Conservation (phyloP, 108 stramenopile genomes). For the Licmophora abbreviata region DNA sequence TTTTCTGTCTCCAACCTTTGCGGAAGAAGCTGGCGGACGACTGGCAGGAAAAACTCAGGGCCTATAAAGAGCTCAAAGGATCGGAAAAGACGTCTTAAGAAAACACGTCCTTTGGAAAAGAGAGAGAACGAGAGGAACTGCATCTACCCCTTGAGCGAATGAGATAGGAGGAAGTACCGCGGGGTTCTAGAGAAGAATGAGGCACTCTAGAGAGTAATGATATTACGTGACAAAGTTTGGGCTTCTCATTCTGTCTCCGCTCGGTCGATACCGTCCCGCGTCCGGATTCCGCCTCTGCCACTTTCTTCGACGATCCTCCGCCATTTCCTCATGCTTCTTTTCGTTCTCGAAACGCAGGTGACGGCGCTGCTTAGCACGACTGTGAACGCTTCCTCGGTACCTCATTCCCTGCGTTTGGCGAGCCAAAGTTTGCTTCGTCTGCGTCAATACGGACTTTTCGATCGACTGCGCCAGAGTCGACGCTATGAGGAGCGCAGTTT, state of each 20-base stretch:
- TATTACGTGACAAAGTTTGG: too few species aligned
- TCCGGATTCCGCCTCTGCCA: constrained; percentile 78
- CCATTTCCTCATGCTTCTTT: constrained; percentile 73
- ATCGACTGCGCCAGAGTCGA: constrained; percentile 44
- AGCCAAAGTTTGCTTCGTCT: constrained; percentile 41
- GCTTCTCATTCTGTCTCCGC: constrained; percentile 41
- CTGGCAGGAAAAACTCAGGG: constrained; percentile 43
- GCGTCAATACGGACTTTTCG: constrained; percentile 25
- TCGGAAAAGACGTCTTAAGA: too few species aligned
- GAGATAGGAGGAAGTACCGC: too few species aligned
- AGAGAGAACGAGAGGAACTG: too few species aligned
- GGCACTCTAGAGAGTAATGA: too few species aligned
- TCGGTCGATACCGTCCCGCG: constrained; percentile 69
- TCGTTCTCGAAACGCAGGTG: constrained; percentile 50
- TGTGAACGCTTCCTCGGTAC: constrained; percentile 36
- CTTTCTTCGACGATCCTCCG: constrained; percentile 57
- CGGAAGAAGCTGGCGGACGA: constrained; percentile 43
- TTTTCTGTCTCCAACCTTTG: constrained; percentile 55
- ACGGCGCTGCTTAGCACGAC: constrained; percentile 44
- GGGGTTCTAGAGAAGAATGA: too few species aligned
- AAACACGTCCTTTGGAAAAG: too few species aligned
- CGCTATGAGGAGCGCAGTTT: constrained; percentile 28
- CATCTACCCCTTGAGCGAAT: too few species aligned
- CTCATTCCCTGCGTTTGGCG: constrained; percentile 38
- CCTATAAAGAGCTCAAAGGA: constrained; percentile 20